A percentile compares a stretch with the other conserved stretches of the same genome.
These are phyloP conservation scores for Naganishia onofrii DNA, from an alignment of 768 basidiomycete species.

Conservation along the genomic window DNA sequence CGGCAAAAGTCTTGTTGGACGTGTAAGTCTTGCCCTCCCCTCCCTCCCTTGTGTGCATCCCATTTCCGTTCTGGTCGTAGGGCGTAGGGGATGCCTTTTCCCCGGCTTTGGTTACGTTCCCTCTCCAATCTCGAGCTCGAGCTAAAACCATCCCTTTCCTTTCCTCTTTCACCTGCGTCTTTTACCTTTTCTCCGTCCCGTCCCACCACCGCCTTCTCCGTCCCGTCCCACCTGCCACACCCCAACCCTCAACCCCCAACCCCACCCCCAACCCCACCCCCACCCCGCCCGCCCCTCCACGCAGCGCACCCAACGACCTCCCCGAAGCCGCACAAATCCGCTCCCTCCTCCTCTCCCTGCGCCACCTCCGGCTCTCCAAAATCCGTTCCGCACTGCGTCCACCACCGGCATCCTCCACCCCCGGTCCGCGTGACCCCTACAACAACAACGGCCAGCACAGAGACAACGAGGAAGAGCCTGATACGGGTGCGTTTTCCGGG, in stretches of 20 bases:
- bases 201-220: background rate
- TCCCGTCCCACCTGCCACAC: too few relatives aligned
- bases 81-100: too few relatives aligned
- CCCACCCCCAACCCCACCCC: too few relatives aligned
- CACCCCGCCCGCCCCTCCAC: too few relatives aligned
- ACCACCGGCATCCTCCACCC: background rate
- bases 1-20: slow-evolving; percentile 87
- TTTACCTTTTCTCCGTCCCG: background rate
- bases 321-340: slow-evolving; percentile 78
- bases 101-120: too few relatives aligned
- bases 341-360: slow-evolving; percentile 84
- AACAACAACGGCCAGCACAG: background rate
- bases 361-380: slow-evolving; percentile 92
- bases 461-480: background rate
- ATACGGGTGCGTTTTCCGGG: slow-evolving; percentile 35
- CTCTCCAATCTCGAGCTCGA: too few relatives aligned
- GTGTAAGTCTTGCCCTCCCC: slow-evolving; percentile 60
- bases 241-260: too few relatives aligned
- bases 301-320: slow-evolving; percentile 58
- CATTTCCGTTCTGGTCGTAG: too few relatives aligned
- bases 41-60: background rate
- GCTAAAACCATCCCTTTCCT: too few relatives aligned
- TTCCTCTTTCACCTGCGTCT: background rate
- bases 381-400: slow-evolving; percentile 70
- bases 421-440: background rate